Percentiles rank a stretch among this genome's conserved stretches.
These are phyloP conservation scores for Colletotrichum scovillei DNA, from an alignment of 2,329 filamentous ascomycete genomes.

Conservation along the genomic window DNA sequence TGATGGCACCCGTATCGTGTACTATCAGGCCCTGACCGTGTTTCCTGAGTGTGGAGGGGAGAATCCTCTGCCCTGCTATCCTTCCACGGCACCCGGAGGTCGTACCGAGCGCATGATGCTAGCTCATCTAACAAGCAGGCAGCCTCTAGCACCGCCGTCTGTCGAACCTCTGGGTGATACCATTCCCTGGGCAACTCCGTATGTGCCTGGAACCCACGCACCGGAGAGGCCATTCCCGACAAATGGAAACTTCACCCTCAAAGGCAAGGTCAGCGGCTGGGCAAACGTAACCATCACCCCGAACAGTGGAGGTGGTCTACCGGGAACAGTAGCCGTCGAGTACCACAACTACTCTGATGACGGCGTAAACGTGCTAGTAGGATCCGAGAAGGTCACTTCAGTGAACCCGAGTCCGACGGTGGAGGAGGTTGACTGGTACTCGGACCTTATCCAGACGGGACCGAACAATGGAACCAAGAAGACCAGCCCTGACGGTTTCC, in stretches of 20 bases:
- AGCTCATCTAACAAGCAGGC: slow-evolving; percentile 47
- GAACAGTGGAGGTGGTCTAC: background rate
- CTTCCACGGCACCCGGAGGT: slow-evolving; percentile 49
- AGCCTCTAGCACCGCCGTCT: slow-evolving; percentile 41
- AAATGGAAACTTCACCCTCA: slow-evolving; percentile 37
- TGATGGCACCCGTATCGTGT: slow-evolving; percentile 54
- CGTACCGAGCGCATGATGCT: slow-evolving; percentile 52
- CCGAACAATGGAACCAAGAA: slow-evolving; percentile 46
- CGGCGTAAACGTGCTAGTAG: slow-evolving; percentile 45
- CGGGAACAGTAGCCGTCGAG: slow-evolving; percentile 44
- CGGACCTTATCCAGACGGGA: slow-evolving; percentile 49
- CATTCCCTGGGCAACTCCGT: slow-evolving; percentile 18
- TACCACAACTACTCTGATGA: slow-evolving; percentile 53
- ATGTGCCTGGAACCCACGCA: slow-evolving; percentile 1
- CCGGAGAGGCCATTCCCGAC: background rate
- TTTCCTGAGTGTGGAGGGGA: slow-evolving; percentile 52
- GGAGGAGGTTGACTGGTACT: slow-evolving; percentile 50
- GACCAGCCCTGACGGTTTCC: slow-evolving; percentile 51
- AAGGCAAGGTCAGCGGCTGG: slow-evolving; percentile 32
- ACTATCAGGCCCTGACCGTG: slow-evolving; percentile 48
- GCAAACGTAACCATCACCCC: slow-evolving; percentile 38
- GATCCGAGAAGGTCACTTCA: slow-evolving; percentile 47
- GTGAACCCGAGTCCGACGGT: slow-evolving; percentile 38
- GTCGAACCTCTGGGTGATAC: background rate
- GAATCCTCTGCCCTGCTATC: slow-evolving; percentile 52